Percentiles rank a stretch among this genome's conserved stretches.
Evolutionary conservation across 257 asterid genomes (phyloP).

Genomic region (Solanum paucissectum): DNA sequence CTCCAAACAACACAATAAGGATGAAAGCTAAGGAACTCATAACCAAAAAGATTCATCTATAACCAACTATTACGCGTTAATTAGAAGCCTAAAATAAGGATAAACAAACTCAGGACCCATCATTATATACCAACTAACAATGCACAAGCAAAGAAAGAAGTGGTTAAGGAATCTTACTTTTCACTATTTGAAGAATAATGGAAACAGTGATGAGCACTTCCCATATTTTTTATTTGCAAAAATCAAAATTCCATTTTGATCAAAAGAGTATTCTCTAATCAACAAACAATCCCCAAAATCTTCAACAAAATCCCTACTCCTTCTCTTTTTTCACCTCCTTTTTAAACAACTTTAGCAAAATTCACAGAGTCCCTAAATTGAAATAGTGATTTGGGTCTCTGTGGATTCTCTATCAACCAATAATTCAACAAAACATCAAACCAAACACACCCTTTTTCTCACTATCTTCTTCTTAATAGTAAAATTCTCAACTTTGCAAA

Average conservation of each 20-base stretch:
- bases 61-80: not conserved
- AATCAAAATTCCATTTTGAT: not conserved
- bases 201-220: conserved; percentile 23
- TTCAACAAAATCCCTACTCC: not conserved
- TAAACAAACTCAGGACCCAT: not conserved
- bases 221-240: conserved; percentile 15
- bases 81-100: not conserved
- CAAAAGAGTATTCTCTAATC: not conserved
- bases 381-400: not conserved
- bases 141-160: not conserved
- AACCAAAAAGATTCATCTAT: not conserved
- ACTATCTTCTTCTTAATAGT: not conserved
- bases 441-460: not conserved
- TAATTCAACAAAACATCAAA: not conserved
- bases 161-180: conserved; percentile 25
- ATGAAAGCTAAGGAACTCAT: not conserved
- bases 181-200: conserved; percentile 18
- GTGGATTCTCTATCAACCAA: not conserved
- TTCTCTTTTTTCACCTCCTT: not conserved
- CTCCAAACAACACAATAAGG: not conserved
- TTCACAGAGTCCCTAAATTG: not conserved
- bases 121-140: not conserved
- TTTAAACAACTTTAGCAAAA: not conserved
- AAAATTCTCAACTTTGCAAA: not conserved
- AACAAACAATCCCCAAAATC: not conserved